Evolutionary conservation across 495 filamentous ascomycete genomes (phyloP), one percentile per base, ranked within the genome.

Genomic region (Penicillium coffeae): DNA sequence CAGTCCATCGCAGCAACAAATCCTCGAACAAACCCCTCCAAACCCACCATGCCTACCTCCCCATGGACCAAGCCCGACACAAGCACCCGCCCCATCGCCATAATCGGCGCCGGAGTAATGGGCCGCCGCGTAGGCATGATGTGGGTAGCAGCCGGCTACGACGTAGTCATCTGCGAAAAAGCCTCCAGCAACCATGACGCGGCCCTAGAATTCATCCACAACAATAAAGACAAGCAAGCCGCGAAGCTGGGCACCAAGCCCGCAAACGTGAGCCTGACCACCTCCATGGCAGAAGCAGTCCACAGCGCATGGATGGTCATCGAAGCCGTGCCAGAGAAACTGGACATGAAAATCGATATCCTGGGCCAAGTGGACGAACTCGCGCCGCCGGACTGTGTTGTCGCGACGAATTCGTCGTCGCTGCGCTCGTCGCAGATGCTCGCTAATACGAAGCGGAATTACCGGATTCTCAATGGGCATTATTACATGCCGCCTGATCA

Each of bases 401-500:
- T 62, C 9, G 34, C 56, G 9, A 45, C 56, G 8, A 56, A 62
- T 62, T 54, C n/a, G n/a, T 62, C 59, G 3, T 62, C 59, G 27
- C 36, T 54, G 33, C 43, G 38, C 13, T 45, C 52, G 6, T 42
- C 47, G 21, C 50, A 59, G 50, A 54, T 59, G 47, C 41, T 58
- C 44, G 39, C n/a, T 25, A 63, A 38, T 43, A 65, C 45, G 64
- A 66, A 45, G n/a, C 53, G 47, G 30, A 47, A 70, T 15, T 55
- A 59, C 33, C 59, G 59, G n/a, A 54, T 59, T 40, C 54, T 42
- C 25, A 79, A 80, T 51, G 66, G 58, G 10, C 75, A 78, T 42
- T 78, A 74, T 48, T 68, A 67, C 42, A 75, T 78, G 56, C 76
- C 77, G 47, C 76, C 75, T 0, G 56, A 59, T 14, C 64, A 69